These are phyloP conservation scores for Pichia sp. DNA, from an alignment of 1,139 yeast genomes.

Conservation along the genomic window DNA sequence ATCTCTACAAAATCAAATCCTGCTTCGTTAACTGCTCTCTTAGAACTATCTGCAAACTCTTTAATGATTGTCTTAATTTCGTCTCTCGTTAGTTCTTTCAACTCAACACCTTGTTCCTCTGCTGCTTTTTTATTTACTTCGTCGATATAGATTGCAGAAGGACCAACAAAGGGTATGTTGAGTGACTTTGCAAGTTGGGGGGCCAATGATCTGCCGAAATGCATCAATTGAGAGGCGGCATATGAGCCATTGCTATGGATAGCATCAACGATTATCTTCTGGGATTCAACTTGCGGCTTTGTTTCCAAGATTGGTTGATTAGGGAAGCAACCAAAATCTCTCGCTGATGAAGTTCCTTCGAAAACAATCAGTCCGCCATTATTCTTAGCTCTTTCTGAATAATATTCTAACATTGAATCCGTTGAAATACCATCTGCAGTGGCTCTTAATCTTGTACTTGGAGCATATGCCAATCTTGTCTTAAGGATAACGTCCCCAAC, in stretches of 20 bases:
- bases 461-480: slow-evolving; percentile 48
- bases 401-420: slow-evolving; percentile 45
- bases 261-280: slow-evolving; percentile 48
- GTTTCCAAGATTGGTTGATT: slow-evolving; percentile 50
- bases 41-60: slow-evolving; percentile 43
- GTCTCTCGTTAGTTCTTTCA: slow-evolving; percentile 36
- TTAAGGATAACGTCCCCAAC: slow-evolving; percentile 38
- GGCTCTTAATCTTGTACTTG: slow-evolving; percentile 51
- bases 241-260: slow-evolving; percentile 53
- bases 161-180: slow-evolving; percentile 40
- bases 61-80: slow-evolving; percentile 33
- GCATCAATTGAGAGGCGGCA: slow-evolving; percentile 55
- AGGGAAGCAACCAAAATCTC: slow-evolving; percentile 35
- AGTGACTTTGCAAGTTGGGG: slow-evolving; percentile 38
- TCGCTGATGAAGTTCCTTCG: slow-evolving; percentile 48
- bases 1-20: slow-evolving; percentile 49
- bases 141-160: slow-evolving; percentile 41
- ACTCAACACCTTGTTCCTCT: slow-evolving; percentile 32
- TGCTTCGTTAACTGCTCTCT: slow-evolving; percentile 41
- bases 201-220: slow-evolving; percentile 50
- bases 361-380: slow-evolving; percentile 55
- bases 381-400: slow-evolving; percentile 45
- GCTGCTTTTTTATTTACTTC: slow-evolving; percentile 34
- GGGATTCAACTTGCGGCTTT: slow-evolving; percentile 45
- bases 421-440: slow-evolving; percentile 39